Base-by-base conservation (phyloP, 2,329 filamentous ascomycete species). In the Periconia macrospinosa region DNA sequence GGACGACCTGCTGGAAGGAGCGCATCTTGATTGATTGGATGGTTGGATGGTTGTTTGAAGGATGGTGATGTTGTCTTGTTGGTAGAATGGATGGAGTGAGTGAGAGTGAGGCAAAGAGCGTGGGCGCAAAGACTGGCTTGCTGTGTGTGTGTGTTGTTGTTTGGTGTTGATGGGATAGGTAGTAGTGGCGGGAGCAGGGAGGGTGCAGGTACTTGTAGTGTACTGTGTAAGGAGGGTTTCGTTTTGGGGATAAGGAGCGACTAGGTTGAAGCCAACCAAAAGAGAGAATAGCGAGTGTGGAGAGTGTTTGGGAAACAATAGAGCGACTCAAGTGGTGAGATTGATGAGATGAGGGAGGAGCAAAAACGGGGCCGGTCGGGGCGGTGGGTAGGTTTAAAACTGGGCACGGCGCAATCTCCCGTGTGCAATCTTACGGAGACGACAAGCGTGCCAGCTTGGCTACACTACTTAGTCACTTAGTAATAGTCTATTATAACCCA, bases 1-100 rank as follows among this genome's bases (percentile, higher is more conserved):
- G 54, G 54, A 70, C 35, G 59, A 71, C 41, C 27, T 68, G 60
- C 61, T 69, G 68, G 66, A 72, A 68, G 58, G 70, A 67, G 56
- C 62, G 66, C 71, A 74, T 74, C 43, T 57, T 72, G 65, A 52
- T 49, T 48, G 54, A 52, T 51, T 42, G 45, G 35, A 49, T 20
- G 37, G 35, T 53, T 30, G 45, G 45, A 49, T 20, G 37, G 35
- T 53, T 30, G 45, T 41, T 27, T 18, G 45, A 42, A 45, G 45
- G 41, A 33, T 46, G 23, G 10, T 43, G 45, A n/a, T n/a, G n/a
- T n/a, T n/a, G n/a, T n/a, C n/a, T 41, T 13, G 51, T 37, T 47
- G 43, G 3, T 19, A 15, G 50, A 44, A 20, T 18, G 50, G 37
- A 23, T 41, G 47, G 20, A 15, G 33, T 33, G 27, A 40, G 20